Conservation (phyloP, 2,329 filamentous ascomycete species). For the Cercospora berteroae region DNA sequence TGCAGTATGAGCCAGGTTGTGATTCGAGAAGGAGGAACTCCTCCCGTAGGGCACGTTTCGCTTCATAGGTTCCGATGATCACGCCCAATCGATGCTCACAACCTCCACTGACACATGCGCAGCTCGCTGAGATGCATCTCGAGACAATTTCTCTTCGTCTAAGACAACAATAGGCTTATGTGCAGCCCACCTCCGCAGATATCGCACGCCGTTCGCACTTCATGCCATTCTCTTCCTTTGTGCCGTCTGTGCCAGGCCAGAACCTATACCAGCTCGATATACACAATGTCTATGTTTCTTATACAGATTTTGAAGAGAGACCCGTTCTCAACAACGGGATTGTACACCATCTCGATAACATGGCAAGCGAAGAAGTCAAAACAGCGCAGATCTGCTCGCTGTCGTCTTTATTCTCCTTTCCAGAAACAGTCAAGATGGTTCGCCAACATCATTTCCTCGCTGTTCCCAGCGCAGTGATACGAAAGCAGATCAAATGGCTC, state of each 20-base stretch:
- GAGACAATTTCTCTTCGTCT: background rate
- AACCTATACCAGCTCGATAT: background rate
- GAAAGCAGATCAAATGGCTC: background rate
- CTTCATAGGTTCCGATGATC: background rate
- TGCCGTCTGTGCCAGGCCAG: background rate
- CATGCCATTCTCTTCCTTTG: background rate
- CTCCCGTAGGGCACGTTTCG: background rate
- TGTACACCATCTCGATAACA: background rate
- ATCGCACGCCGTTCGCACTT: background rate
- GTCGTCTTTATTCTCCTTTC: background rate
- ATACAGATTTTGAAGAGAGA: background rate
- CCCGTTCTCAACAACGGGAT: background rate
- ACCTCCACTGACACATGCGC: background rate
- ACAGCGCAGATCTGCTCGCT: background rate
- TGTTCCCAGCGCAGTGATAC: background rate
- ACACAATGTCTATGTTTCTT: background rate
- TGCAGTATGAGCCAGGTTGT: background rate
- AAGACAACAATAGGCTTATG: background rate
- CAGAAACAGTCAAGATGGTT: background rate
- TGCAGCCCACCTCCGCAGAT: background rate
- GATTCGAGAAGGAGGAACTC: background rate
- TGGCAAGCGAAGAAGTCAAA: background rate
- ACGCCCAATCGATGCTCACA: background rate
- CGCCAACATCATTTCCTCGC: background rate
- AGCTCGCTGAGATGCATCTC: background rate